These are phyloP conservation scores for Fusarium torreyae DNA, from an alignment of 2,329 filamentous ascomycete genomes.

Conservation along the genomic window DNA sequence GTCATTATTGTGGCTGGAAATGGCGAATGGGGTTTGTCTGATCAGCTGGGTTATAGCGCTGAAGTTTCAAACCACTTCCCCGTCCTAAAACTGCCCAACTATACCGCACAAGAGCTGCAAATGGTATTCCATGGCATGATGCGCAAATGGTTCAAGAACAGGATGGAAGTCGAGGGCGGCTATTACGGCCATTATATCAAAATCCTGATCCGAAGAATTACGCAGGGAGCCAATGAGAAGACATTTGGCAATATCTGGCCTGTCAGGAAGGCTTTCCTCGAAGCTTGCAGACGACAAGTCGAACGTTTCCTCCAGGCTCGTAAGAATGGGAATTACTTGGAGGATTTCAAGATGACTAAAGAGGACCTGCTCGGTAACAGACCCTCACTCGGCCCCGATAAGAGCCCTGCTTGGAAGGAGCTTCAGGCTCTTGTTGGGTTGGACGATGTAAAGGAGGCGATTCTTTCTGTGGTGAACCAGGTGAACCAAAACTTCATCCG, in stretches of 20 bases:
- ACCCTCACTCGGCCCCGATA: constrained; percentile 66
- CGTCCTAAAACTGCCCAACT: constrained; percentile 75
- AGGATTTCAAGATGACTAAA: constrained; percentile 60
- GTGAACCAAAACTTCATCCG: constrained; percentile 75
- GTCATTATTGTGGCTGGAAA: constrained; percentile 51
- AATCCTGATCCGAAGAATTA: constrained; percentile 73
- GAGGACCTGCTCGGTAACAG: constrained; percentile 80
- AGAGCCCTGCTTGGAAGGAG: constrained; percentile 70
- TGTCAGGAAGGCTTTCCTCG: constrained; percentile 69
- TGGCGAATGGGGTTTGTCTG: constrained; percentile 67
- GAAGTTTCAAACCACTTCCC: constrained; percentile 51
- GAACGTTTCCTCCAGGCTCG: constrained; percentile 64
- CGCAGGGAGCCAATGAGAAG: constrained; percentile 70
- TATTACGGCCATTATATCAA: constrained; percentile 72
- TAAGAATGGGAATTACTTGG: constrained; percentile 42
- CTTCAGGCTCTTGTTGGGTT: constrained; percentile 73
- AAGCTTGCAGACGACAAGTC: constrained; percentile 71
- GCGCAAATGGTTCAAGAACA: constrained; percentile 65
- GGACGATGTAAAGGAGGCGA: constrained; percentile 69
- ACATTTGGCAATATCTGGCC: constrained; percentile 81
- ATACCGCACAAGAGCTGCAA: constrained; percentile 73
- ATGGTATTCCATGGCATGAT: constrained; percentile 71
- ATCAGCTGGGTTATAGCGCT: constrained; percentile 72
- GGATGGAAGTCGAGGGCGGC: constrained; percentile 74
- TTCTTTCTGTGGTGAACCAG: constrained; percentile 61